These are phyloP conservation scores for Solanum ossicruentum DNA, from an alignment of 257 asterid genomes.

Conservation along the genomic window DNA sequence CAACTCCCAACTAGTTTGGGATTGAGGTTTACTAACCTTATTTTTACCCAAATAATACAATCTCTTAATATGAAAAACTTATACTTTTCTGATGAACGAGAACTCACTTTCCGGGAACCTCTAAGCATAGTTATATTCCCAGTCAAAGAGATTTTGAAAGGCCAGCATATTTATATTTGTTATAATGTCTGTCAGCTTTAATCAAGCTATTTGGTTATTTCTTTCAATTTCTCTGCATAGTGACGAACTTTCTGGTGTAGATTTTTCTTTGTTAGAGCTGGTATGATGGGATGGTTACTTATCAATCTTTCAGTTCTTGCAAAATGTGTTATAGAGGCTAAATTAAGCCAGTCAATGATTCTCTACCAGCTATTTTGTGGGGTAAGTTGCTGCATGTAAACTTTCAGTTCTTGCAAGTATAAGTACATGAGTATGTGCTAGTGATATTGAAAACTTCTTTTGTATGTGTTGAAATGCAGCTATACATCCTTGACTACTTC, in stretches of 20 bases:
- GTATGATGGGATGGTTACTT: slow-evolving; percentile 99
- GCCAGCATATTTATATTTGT: neutral
- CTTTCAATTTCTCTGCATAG: neutral
- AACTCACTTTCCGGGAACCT: neutral
- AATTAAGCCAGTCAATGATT: slow-evolving; percentile 66
- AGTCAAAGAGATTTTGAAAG: neutral
- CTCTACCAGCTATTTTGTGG: slow-evolving; percentile 75
- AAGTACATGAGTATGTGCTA: neutral
- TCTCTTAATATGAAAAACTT: neutral
- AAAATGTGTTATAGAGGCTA: slow-evolving; percentile 51
- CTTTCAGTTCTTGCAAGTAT: neutral
- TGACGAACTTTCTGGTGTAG: slow-evolving; percentile 33
- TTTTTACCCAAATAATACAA: neutral
- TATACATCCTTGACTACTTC: slow-evolving; percentile 86
- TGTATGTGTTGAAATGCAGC: slow-evolving; percentile 30
- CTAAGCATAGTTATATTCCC: neutral
- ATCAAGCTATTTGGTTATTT: neutral
- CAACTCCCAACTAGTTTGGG: neutral
- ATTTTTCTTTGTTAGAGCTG: slow-evolving; percentile 97
- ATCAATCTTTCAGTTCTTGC: slow-evolving; percentile 89
- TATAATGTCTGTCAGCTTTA: neutral
- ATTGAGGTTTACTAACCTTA: neutral
- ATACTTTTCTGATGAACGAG: neutral
- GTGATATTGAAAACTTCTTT: neutral
- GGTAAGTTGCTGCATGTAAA: slow-evolving; percentile 25